Conservation (phyloP, 2,329 filamentous ascomycete genomes). For the Septoria linicola region DNA sequence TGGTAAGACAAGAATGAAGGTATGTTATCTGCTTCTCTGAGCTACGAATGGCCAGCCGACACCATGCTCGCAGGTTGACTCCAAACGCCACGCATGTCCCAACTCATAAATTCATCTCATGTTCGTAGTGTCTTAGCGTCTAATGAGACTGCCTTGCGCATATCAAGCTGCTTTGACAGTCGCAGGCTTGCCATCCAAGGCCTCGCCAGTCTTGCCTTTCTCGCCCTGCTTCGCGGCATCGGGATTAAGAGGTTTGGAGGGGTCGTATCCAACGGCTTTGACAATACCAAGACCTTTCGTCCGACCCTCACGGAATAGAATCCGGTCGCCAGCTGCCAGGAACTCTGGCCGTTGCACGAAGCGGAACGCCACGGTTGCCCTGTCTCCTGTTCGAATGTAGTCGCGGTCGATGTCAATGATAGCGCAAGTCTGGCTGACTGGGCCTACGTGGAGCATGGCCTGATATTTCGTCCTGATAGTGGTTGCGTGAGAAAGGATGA, state of each 20-base stretch:
- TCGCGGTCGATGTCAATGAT: slow-evolving; percentile 98
- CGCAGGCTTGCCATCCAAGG: neutral
- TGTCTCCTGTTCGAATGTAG: slow-evolving; percentile 89
- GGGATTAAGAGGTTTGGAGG: slow-evolving; percentile 49
- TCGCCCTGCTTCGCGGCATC: slow-evolving; percentile 26
- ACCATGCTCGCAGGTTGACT: no score
- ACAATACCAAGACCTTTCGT: slow-evolving; percentile 96
- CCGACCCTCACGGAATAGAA: slow-evolving; percentile 89
- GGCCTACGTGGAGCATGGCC: slow-evolving; percentile 95
- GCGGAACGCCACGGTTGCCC: slow-evolving; percentile 89
- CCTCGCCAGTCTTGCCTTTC: neutral
- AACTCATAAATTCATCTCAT: no score
- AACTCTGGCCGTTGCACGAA: slow-evolving; percentile 96
- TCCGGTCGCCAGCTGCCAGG: slow-evolving; percentile 78
- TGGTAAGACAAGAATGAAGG: no score
- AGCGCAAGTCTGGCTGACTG: slow-evolving; percentile 90
- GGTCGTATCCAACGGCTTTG: slow-evolving; percentile 85
- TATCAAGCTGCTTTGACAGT: slow-evolving; percentile 1
- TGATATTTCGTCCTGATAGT: slow-evolving; percentile 97
- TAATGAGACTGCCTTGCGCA: no score
- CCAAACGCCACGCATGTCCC: no score
- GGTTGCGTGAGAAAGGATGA: slow-evolving; percentile 92
- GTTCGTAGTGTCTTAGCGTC: no score
- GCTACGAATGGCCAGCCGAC: no score
- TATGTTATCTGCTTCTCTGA: no score